Conservation (phyloP, 2,329 filamentous ascomycete species). For the Colletotrichum theobromicola region DNA sequence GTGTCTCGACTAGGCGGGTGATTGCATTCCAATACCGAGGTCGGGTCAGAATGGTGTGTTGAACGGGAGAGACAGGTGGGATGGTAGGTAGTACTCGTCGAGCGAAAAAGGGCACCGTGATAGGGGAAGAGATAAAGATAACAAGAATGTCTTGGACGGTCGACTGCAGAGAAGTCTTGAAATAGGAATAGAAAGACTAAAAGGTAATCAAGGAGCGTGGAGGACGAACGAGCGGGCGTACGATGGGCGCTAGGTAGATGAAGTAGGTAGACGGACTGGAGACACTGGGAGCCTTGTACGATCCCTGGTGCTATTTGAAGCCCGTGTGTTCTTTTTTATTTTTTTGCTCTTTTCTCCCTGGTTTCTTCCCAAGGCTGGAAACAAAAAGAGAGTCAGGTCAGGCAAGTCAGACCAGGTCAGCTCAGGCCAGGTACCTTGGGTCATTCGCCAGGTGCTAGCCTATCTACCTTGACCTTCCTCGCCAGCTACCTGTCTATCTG, state of each 20-base stretch:
- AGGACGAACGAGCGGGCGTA: not conserved
- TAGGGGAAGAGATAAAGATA: not conserved
- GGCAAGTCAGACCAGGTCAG: not conserved
- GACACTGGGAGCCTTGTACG: not conserved
- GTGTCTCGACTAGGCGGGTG: constrained; percentile 1
- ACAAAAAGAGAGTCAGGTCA: not conserved
- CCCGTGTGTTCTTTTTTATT: not conserved
- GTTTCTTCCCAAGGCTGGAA: not conserved
- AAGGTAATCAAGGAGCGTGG: not conserved
- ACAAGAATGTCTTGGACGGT: not conserved
- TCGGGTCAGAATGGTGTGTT: not conserved
- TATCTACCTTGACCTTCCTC: not conserved
- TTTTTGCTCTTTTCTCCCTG: not conserved
- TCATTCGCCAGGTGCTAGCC: not conserved
- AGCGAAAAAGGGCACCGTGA: not conserved
- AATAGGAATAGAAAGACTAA: not conserved
- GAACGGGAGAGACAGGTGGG: not conserved
- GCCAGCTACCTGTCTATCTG: not conserved
- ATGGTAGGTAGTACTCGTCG: not conserved
- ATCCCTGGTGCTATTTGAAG: not conserved
- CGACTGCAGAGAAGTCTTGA: not conserved
- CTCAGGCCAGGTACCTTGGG: not conserved
- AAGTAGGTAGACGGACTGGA: not conserved
- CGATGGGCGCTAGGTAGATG: not conserved
- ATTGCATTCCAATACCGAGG: constrained; percentile 15